Conservation (phyloP, 2,329 filamentous ascomycete species). For the Trichophyton simii region DNA sequence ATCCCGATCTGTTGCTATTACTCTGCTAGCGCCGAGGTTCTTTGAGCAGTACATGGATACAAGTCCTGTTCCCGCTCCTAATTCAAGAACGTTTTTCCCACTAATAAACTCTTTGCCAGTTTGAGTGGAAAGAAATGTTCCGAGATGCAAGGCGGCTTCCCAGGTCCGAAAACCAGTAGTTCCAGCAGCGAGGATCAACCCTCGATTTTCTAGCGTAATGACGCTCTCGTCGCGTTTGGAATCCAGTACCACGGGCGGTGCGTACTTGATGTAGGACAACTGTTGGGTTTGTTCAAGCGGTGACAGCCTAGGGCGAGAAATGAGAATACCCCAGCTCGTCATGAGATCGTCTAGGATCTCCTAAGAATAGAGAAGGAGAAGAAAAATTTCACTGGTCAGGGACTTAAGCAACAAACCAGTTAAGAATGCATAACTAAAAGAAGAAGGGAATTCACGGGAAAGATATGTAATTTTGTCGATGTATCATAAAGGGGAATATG, state of each 20-base stretch:
- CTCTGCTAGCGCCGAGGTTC: constrained; percentile 40
- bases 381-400: constrained; percentile 16
- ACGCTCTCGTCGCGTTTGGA: constrained; percentile 16
- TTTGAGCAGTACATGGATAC: constrained; percentile 52
- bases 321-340: constrained; percentile 51
- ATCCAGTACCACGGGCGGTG: constrained; percentile 20
- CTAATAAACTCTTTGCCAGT: constrained; percentile 35
- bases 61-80: constrained; percentile 56
- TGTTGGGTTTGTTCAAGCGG: constrained; percentile 55
- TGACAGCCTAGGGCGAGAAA: constrained; percentile 51
- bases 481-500: background rate
- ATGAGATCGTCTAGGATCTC: constrained; percentile 75
- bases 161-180: constrained; percentile 58
- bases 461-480: background rate
- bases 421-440: background rate
- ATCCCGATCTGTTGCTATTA: constrained; percentile 53
- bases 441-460: constrained; percentile 6
- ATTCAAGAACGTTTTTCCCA: constrained; percentile 47
- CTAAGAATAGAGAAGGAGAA: constrained; percentile 35
- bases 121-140: constrained; percentile 42
- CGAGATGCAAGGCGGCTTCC: constrained; percentile 56
- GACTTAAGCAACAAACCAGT: constrained; percentile 9
- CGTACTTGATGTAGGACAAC: constrained; percentile 65
- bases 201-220: constrained; percentile 43
- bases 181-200: constrained; percentile 43